A percentile compares a stretch with the other conserved stretches of the same genome.
phyloP scores from a whole-genome alignment of 768 basidiomycete genomes.

The Leucosporidium creatinivorum region DNA sequence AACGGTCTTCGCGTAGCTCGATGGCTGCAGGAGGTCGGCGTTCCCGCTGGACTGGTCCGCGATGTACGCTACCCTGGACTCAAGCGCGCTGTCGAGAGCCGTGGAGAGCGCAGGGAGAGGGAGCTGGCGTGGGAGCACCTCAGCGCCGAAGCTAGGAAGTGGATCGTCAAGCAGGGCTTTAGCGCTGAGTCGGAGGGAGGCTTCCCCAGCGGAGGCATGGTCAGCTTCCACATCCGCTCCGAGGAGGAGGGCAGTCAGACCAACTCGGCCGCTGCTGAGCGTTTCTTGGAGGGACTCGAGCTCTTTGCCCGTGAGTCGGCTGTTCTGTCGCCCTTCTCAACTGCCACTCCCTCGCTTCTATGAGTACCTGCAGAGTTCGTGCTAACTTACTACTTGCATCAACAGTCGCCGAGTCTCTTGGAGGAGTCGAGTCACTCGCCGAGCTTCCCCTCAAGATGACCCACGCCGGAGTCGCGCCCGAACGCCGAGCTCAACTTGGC shows the following conservation, averaged over 20 bases:
- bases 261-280: slow-evolving; percentile 49
- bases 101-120: slow-evolving; percentile 48
- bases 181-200: slow-evolving; percentile 43
- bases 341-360: background rate
- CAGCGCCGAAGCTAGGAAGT: slow-evolving; percentile 34
- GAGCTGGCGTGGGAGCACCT: slow-evolving; percentile 38
- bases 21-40: slow-evolving; percentile 47
- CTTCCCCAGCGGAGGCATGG: slow-evolving; percentile 87
- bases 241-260: slow-evolving; percentile 42
- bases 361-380: slow-evolving; percentile 49
- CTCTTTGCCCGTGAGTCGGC: slow-evolving; percentile 12
- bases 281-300: slow-evolving; percentile 28
- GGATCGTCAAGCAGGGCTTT: slow-evolving; percentile 33
- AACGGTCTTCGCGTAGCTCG: slow-evolving; percentile 72
- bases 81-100: slow-evolving; percentile 50
- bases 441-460: slow-evolving; percentile 87
- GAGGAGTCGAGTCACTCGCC: slow-evolving; percentile 84
- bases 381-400: slow-evolving; percentile 45
- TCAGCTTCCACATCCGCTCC: slow-evolving; percentile 56
- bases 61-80: slow-evolving; percentile 73
- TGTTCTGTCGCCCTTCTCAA: slow-evolving; percentile 6
- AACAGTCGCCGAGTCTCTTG: slow-evolving; percentile 70
- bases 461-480: slow-evolving; percentile 64
- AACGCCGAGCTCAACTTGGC: slow-evolving; percentile 59
- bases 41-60: slow-evolving; percentile 54